A percentile compares a stretch with the other conserved stretches of the same genome.
Evolutionary conservation across 192 early-diverging fungal species (phyloP).

Genomic region (Backusella sp.): DNA sequence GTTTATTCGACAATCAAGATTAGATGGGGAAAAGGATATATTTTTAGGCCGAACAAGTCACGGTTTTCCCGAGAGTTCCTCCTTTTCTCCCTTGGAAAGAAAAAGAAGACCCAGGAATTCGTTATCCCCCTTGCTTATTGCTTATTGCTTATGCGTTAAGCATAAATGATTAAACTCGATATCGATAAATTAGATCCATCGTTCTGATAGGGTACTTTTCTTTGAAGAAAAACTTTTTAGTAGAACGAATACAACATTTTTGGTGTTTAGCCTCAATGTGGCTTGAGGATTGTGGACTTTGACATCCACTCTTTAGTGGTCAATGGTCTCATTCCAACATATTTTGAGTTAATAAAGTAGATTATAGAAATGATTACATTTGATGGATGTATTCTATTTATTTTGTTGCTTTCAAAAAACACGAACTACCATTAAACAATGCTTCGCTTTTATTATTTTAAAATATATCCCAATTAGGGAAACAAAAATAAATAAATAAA

Average conservation of each 20-base stretch:
- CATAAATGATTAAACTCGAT: neutral
- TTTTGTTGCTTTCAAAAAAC: neutral
- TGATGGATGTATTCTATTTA: neutral
- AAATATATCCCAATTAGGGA: neutral
- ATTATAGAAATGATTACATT: neutral
- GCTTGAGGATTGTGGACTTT: neutral
- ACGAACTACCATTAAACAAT: no score
- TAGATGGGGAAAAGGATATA: neutral
- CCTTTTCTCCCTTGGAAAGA: neutral
- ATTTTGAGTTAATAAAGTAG: neutral
- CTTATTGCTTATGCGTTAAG: neutral
- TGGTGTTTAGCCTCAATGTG: neutral
- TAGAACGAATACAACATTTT: neutral
- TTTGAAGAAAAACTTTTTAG: neutral
- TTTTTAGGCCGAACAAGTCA: neutral
- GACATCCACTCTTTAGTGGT: neutral
- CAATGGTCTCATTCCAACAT: neutral
- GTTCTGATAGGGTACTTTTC: neutral
- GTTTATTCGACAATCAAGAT: neutral
- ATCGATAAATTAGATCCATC: neutral
- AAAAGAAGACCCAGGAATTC: neutral
- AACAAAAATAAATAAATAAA: neutral
- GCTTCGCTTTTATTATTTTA: neutral
- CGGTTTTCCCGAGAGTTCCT: neutral
- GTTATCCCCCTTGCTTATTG: neutral